Conservation (phyloP, 225 moss, liverwort and hornwort genomes). For the Polytrichum commune region DNA sequence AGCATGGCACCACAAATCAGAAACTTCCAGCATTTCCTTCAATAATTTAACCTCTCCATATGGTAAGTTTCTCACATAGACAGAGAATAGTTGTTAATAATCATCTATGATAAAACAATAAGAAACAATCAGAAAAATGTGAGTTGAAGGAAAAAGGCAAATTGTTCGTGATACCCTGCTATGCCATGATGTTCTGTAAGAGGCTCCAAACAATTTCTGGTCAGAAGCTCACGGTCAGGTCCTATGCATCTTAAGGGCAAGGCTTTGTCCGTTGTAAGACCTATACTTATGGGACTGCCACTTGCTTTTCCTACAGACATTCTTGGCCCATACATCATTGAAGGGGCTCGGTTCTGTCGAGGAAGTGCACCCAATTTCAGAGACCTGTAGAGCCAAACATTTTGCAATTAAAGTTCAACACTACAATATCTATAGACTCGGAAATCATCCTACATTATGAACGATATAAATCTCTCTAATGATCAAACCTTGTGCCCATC, state of each 20-base stretch:
- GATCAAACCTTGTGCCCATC: too few relatives aligned
- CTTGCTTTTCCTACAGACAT: slow-evolving; percentile 21
- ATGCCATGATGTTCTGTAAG: slow-evolving; percentile 40
- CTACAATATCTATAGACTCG: too few relatives aligned
- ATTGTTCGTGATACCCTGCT: slow-evolving; percentile 23
- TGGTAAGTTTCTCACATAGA: too few relatives aligned
- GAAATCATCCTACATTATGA: too few relatives aligned
- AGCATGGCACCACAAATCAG: slow-evolving; percentile 2
- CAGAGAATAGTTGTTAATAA: too few relatives aligned
- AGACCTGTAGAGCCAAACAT: slow-evolving; percentile 20
- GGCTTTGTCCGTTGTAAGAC: slow-evolving; percentile 44
- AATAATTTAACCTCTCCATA: too few relatives aligned
- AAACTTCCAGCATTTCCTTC: slow-evolving; percentile 10
- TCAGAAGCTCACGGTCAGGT: slow-evolving; percentile 41
- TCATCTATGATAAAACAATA: too few relatives aligned
- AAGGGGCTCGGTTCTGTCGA: slow-evolving; percentile 34
- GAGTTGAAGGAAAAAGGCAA: not conserved
- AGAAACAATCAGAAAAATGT: not conserved
- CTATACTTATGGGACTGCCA: slow-evolving; percentile 1
- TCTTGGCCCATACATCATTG: slow-evolving; percentile 37
- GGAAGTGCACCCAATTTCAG: slow-evolving; percentile 49
- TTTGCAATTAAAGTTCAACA: too few relatives aligned
- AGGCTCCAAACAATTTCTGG: slow-evolving; percentile 50
- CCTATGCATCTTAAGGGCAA: slow-evolving; percentile 35
- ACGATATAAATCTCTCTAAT: too few relatives aligned